Percentiles rank a stretch among this genome's conserved stretches.
Evolutionary conservation across 805 yeast genomes (phyloP).

Genomic region (Cyberlindnera maclurae): DNA sequence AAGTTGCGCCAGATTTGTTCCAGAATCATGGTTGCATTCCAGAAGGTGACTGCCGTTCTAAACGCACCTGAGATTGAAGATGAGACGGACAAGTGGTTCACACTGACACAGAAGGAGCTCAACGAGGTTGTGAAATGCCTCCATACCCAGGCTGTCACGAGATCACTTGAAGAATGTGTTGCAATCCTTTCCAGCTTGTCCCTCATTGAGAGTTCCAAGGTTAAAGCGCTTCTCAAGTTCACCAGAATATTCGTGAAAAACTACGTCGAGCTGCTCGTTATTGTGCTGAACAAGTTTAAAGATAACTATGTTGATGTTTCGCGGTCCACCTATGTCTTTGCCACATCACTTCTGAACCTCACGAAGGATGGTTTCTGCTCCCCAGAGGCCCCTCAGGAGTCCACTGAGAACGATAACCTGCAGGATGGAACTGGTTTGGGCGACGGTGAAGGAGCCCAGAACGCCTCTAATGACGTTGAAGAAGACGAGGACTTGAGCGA

Average conservation of each 20-base stretch:
- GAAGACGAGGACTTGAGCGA: slow-evolving; percentile 83
- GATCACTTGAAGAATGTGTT: slow-evolving; percentile 31
- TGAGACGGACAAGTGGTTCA: slow-evolving; percentile 68
- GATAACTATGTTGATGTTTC: slow-evolving; percentile 46
- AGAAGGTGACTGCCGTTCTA: slow-evolving; percentile 33
- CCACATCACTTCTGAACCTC: slow-evolving; percentile 48
- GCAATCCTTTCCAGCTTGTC: slow-evolving; percentile 31
- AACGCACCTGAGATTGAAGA: slow-evolving; percentile 25
- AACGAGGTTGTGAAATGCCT: slow-evolving; percentile 35
- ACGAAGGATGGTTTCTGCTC: slow-evolving; percentile 86
- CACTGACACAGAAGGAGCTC: slow-evolving; percentile 38
- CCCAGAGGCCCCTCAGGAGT: slow-evolving; percentile 68
- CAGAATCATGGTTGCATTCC: slow-evolving; percentile 61
- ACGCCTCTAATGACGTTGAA: slow-evolving; percentile 76
- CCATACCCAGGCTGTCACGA: slow-evolving; percentile 31
- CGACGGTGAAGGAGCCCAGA: slow-evolving; percentile 83
- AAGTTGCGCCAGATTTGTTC: slow-evolving; percentile 45
- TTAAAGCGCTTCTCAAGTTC: slow-evolving; percentile 44
- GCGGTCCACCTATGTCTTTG: slow-evolving; percentile 54
- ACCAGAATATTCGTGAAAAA: slow-evolving; percentile 57
- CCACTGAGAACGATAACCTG: slow-evolving; percentile 55
- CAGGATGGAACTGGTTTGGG: slow-evolving; percentile 91
- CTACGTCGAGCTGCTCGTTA: slow-evolving; percentile 43
- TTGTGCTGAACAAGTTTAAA: slow-evolving; percentile 38
- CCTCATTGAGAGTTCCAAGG: slow-evolving; percentile 28